A percentile compares a stretch with the other conserved stretches of the same genome.
Evolutionary conservation across 495 filamentous ascomycete species (phyloP).

Genomic region (Delitschia confertaspora): DNA sequence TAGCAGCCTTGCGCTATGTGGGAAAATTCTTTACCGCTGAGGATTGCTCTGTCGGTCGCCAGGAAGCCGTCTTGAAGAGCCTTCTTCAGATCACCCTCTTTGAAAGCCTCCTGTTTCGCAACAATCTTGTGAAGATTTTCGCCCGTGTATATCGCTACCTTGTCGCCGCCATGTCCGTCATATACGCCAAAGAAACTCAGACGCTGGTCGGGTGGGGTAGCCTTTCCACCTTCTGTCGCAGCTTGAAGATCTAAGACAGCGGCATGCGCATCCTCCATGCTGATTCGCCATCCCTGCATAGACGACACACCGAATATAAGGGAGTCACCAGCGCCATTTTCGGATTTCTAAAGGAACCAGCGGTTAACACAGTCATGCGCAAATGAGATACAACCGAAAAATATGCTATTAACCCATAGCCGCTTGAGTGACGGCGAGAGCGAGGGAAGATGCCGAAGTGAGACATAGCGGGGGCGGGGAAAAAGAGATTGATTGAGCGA

Average conservation of each 20-base stretch:
- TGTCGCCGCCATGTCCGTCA: constrained; percentile 94
- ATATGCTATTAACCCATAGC: background rate
- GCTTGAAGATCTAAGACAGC: constrained; percentile 78
- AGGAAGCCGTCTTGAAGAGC: constrained; percentile 95
- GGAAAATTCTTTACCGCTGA: constrained; percentile 68
- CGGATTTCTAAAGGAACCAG: constrained; percentile 55
- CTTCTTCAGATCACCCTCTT: constrained; percentile 84
- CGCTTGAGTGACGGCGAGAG: background rate
- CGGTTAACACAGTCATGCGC: background rate
- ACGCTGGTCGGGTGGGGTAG: constrained; percentile 51
- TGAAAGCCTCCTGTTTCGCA: constrained; percentile 86
- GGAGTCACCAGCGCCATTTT: constrained; percentile 84
- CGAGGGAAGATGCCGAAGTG: constrained; percentile 17
- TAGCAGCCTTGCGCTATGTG: background rate
- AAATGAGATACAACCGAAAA: background rate
- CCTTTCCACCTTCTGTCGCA: constrained; percentile 48
- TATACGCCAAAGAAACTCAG: constrained; percentile 97
- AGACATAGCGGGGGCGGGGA: constrained; percentile 22
- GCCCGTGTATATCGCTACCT: constrained; percentile 87
- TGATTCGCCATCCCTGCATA: constrained; percentile 99
- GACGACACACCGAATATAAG: constrained; percentile 87
- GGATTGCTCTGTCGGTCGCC: constrained; percentile 88
- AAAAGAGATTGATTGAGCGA: constrained; percentile 19
- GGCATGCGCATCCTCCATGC: constrained; percentile 96
- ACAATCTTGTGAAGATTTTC: constrained; percentile 91